Conservation (phyloP, 441 rosid species). For the Eruca vesicaria region DNA sequence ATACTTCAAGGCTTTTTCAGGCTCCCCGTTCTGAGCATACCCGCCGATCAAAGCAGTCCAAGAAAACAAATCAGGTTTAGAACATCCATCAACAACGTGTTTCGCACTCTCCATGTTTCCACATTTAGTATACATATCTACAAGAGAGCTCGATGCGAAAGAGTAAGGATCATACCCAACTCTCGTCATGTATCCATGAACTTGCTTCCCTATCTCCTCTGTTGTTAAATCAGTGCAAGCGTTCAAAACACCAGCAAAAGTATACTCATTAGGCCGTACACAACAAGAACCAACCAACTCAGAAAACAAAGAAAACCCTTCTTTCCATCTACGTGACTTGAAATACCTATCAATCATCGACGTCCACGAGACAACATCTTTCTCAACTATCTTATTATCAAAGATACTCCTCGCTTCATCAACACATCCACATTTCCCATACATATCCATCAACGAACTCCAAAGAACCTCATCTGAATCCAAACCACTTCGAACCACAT, state of each 20-base stretch:
- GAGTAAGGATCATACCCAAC: neutral
- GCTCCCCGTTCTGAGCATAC: conserved; percentile 7
- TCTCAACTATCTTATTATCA: neutral
- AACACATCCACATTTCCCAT: neutral
- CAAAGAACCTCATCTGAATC: conserved; percentile 4
- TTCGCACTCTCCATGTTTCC: neutral
- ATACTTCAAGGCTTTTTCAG: neutral
- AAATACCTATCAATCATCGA: neutral
- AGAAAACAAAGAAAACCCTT: neutral
- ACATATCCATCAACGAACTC: conserved; percentile 14
- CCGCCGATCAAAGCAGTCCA: conserved; percentile 8
- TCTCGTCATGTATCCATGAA: conserved; percentile 3
- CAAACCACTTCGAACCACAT: neutral
- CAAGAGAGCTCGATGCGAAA: neutral
- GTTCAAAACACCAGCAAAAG: conserved; percentile 6
- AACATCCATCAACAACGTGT: neutral
- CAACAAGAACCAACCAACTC: neutral
- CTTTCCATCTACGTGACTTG: neutral
- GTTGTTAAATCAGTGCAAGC: neutral
- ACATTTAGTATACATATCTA: neutral
- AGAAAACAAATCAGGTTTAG: neutral
- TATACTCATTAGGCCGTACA: neutral
- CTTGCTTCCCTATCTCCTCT: neutral
- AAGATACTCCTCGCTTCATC: neutral
- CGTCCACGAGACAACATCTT: conserved; percentile 9